phyloP scores from a whole-genome alignment of 2,329 filamentous ascomycete species.

The Phialemonium atrogriseum region DNA sequence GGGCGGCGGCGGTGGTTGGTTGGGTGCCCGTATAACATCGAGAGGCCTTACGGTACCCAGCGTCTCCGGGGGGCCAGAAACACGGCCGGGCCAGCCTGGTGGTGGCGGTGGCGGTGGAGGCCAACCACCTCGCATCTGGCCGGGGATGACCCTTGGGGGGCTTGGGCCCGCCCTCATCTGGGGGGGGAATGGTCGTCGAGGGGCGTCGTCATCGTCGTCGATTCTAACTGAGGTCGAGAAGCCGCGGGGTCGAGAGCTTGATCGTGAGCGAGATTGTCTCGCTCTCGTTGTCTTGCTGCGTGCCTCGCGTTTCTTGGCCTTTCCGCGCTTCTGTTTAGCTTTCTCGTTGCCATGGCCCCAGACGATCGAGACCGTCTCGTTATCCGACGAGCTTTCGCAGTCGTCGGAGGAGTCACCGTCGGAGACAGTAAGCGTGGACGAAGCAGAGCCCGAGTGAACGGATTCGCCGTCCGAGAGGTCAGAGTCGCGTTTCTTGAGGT shows the following conservation, averaged over 20 bases:
- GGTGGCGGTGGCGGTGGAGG: no score
- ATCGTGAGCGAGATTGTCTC: slow-evolving; percentile 7
- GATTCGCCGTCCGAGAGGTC: slow-evolving; percentile 8
- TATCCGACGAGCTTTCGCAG: slow-evolving; percentile 12
- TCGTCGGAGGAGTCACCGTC: slow-evolving; percentile 4
- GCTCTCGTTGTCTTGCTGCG: slow-evolving; percentile 3
- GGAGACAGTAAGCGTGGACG: slow-evolving; percentile 9
- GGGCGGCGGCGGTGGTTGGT: slow-evolving; percentile 1
- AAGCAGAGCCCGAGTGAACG: slow-evolving; percentile 6
- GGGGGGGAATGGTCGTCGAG: no score
- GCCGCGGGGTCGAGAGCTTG: slow-evolving; percentile 11
- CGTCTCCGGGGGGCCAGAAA: no score
- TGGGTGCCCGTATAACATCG: no score
- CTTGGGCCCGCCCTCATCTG: no score
- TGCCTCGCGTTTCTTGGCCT: slow-evolving; percentile 4
- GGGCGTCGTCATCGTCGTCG: no score
- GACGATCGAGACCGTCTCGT: slow-evolving; percentile 12
- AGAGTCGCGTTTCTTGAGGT: slow-evolving; percentile 8
- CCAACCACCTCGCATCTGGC: no score
- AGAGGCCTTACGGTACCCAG: no score
- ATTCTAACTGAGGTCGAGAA: no score
- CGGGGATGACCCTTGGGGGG: no score
- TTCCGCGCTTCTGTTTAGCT: slow-evolving; percentile 3
- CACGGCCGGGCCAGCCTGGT: no score
- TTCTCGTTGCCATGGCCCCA: slow-evolving; percentile 6